Conservation (phyloP, 2,329 filamentous ascomycete genomes). For the Colletotrichum gloeosporioides region DNA sequence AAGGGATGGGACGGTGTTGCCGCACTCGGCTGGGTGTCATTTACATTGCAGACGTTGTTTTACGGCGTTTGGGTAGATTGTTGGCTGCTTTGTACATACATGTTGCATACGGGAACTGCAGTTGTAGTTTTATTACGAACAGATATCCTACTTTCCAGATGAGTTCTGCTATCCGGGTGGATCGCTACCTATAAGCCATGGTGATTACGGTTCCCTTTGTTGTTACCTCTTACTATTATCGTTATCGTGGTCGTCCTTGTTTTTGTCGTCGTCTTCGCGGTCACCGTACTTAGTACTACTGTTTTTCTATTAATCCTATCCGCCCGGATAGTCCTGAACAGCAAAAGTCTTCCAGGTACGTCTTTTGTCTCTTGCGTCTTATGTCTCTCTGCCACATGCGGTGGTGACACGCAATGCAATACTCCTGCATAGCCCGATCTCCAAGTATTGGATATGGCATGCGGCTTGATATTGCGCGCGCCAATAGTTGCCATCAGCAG, state of each 20-base stretch:
- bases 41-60: conserved; percentile 11
- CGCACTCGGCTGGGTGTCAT: conserved; percentile 14
- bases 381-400: not conserved
- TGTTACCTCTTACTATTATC: too few species aligned
- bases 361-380: not conserved
- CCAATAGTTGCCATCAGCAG: conserved; percentile 1
- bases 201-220: not conserved
- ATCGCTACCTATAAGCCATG: accelerated
- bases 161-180: not conserved
- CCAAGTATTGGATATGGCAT: not conserved
- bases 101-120: conserved; percentile 12
- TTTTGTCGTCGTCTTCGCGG: not conserved
- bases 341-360: not conserved
- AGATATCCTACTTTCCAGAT: conserved; percentile 8
- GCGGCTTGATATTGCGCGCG: not conserved
- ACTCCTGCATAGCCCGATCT: not conserved
- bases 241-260: too few species aligned
- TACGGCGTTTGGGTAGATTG: conserved; percentile 13
- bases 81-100: conserved; percentile 2
- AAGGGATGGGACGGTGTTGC: conserved; percentile 13
- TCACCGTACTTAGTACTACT: not conserved
- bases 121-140: conserved; percentile 19
- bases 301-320: not conserved
- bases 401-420: not conserved
- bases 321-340: not conserved